Evolutionary conservation across 306 rosid species (phyloP), one percentile per base, ranked within the genome.

Genomic region (Gastrolobium villosum): DNA sequence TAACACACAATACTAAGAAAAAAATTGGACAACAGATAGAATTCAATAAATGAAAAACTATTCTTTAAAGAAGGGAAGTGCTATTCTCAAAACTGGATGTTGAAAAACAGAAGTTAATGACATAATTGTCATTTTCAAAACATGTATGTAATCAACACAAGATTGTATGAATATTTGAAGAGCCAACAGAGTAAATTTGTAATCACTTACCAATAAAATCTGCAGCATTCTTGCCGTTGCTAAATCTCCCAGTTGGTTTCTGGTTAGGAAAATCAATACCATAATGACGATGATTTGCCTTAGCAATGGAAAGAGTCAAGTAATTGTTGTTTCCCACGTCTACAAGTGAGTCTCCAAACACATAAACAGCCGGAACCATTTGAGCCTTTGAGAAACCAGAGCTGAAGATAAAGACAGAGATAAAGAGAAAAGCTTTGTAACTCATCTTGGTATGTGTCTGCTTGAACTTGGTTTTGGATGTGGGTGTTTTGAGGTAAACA

Each of bases 251-350:
- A 6, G 90, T 90, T 11, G 94, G 85, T 52, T 44, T 84, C 5
- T 68, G 85, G 72, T 79, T 70, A 2, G 97, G 90, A 60, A 89
- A 94, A 73, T 94, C 96, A 13, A 92, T 3, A 5, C 98, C 96
- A 10, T 90, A 85, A 75, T 85, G 90, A 48, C 83, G 91, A 26
- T 88, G 88, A 68, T 94, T 86, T 35, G 97, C 98, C 82, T 87
- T 88, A 52, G 68, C 84, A 8, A 87, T 60, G 20, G 96, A 91
- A 52, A 88, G 67, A 34, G 52, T 35, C 5, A 93, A 79, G 85
- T 83, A 71, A 66, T 93, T 88, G 79, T 93, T 93, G 90, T 93
- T 93, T 4, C 98, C 98, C 15, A 93, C 98, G 36, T 93, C 98
- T 2, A 82, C 83, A 6, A 93, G 85, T 7, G 98, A 93, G 80